Percentiles rank a stretch among this genome's conserved stretches.
Evolutionary conservation across 345 rosid species (phyloP).

Genomic region (Geranium brycei): DNA sequence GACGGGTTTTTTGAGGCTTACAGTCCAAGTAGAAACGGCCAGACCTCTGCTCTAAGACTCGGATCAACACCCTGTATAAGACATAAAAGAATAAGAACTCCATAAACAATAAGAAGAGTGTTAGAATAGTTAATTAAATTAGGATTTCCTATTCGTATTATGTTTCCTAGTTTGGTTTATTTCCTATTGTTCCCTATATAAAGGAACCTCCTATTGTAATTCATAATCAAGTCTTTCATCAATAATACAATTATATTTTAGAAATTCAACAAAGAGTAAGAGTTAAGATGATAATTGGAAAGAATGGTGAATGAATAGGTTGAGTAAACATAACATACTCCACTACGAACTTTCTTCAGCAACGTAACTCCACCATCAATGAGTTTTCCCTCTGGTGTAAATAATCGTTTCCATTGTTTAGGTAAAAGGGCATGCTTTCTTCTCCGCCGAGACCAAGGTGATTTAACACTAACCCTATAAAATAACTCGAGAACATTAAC

Average conservation of each 20-base stretch:
- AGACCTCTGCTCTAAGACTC: slow-evolving; percentile 78
- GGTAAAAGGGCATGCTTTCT: slow-evolving; percentile 72
- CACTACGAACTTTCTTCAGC: slow-evolving; percentile 81
- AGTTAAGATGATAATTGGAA: slow-evolving; percentile 1
- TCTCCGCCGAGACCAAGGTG: slow-evolving; percentile 88
- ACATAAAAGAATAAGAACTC: slow-evolving; percentile 7
- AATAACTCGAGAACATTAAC: too few relatives aligned
- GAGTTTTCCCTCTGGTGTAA: slow-evolving; percentile 62
- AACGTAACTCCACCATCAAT: slow-evolving; percentile 71
- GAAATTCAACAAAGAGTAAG: too few relatives aligned
- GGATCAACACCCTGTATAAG: slow-evolving; percentile 72
- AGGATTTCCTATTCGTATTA: too few relatives aligned
- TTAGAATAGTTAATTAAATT: too few relatives aligned
- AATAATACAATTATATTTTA: too few relatives aligned
- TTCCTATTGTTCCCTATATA: too few relatives aligned
- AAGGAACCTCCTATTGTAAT: too few relatives aligned
- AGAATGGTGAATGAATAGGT: slow-evolving; percentile 1
- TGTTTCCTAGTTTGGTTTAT: too few relatives aligned
- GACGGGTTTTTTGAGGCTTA: slow-evolving; percentile 20
- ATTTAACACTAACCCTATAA: slow-evolving; percentile 59
- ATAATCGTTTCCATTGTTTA: slow-evolving; percentile 62
- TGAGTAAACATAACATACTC: slow-evolving; percentile 40
- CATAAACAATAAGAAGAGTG: slow-evolving; percentile 6
- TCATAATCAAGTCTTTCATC: too few relatives aligned
- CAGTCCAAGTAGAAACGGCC: slow-evolving; percentile 98